Conservation (phyloP, 2,329 filamentous ascomycete genomes). For the Dothideomycetes sp. region DNA sequence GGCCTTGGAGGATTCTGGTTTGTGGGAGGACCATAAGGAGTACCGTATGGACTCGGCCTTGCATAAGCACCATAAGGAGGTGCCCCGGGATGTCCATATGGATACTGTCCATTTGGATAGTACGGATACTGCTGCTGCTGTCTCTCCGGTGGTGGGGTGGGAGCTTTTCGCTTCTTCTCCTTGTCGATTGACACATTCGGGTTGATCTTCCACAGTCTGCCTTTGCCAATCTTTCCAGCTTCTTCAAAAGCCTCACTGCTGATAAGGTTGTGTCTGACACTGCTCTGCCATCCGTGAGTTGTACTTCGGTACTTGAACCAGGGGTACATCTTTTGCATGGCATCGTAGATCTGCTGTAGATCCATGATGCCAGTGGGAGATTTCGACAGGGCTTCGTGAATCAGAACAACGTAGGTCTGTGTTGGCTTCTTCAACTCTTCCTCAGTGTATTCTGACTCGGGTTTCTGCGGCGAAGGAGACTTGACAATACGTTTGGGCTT, state of each 20-base stretch:
- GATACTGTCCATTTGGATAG: constrained; percentile 14
- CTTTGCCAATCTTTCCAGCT: constrained; percentile 51
- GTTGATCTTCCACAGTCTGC: constrained; percentile 54
- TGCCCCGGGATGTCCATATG: constrained; percentile 11
- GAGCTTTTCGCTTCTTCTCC: constrained; percentile 42
- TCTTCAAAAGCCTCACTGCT: constrained; percentile 52
- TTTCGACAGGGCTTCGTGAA: constrained; percentile 53
- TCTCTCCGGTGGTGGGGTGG: constrained; percentile 28
- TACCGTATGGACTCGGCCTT: constrained; percentile 16
- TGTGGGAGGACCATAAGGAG: constrained; percentile 16
- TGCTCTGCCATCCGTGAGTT: constrained; percentile 57
- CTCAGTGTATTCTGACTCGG: constrained; percentile 57
- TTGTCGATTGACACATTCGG: constrained; percentile 52
- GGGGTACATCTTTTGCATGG: constrained; percentile 53
- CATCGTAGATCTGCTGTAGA: constrained; percentile 57
- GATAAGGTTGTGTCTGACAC: constrained; percentile 56
- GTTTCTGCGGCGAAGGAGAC: constrained; percentile 54
- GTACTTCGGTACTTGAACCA: constrained; percentile 53
- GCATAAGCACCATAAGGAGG: constrained; percentile 15
- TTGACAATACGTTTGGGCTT: constrained; percentile 43
- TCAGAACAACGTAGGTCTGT: constrained; percentile 54
- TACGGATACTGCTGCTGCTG: constrained; percentile 15
- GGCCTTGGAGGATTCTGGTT: constrained; percentile 12
- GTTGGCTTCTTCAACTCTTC: constrained; percentile 64
- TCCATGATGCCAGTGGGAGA: constrained; percentile 49